Evolutionary conservation across 2,329 filamentous ascomycete species (phyloP), one percentile per base, ranked within the genome.

Genomic region (Sporothrix globosa): DNA sequence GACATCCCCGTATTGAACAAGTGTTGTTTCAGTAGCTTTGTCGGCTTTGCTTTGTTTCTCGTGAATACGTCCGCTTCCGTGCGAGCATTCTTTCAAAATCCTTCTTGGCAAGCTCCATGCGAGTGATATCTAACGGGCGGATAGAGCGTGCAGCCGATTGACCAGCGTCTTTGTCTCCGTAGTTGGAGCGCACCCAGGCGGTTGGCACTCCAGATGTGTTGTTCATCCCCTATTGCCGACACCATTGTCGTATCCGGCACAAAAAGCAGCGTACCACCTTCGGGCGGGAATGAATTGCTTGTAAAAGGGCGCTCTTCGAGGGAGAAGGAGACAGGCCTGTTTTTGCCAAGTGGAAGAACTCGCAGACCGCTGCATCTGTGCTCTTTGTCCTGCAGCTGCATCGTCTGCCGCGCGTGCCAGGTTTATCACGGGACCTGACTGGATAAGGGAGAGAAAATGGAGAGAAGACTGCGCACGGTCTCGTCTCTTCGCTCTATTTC

Each of bases 61-160:
- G n/a, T 30, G 56, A 56, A 56, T 17, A 44, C 13, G 24, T n/a
- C 34, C 56, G 17, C 24, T 39, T 46, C 58, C 39, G 10, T n/a
- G 56, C 34, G 34, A 21, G 5, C 4, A 5, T 21, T n/a, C 1
- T 19, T 53, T 19, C 9, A 3, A 11, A 56, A 54, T 44, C 17
- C 65, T 46, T 19, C 9, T 56, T 34, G 65, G 65, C 48, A 54
- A 52, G 46, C 44, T 46, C n/a, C 19, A 66, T 67, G 50, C 50
- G 50, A 56, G 50, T 56, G 65, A 56, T 56, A 56, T 67, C 65
- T 56, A 34, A 44, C 34, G n/a, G 65, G 65, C 65, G 65, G 65
- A 50, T 67, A 67, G 46, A 66, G 46, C 46, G 63, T 39, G 63
- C 21, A 21, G 44, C 39, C 58, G 58, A 63, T 63, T 63, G 58